Conservation (phyloP, 768 basidiomycete species). For the Hysterangium stoloniferum region DNA sequence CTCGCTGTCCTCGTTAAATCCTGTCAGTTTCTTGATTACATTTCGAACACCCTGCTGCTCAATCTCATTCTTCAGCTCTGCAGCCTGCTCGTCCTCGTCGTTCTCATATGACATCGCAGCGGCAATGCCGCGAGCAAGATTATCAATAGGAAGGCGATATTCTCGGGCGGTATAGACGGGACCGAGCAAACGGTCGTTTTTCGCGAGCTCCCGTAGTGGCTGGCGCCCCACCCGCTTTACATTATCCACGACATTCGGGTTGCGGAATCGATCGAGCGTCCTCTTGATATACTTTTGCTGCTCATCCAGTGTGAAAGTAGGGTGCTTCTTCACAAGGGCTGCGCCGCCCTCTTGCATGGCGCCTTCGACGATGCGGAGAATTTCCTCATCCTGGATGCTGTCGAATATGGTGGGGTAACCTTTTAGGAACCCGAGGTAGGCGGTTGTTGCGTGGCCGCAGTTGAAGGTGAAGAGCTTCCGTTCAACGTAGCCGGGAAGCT, state of each 20-base stretch:
- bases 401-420: constrained; percentile 25
- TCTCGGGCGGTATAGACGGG: constrained; percentile 29
- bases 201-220: constrained; percentile 32
- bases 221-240: constrained; percentile 31
- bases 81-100: constrained; percentile 28
- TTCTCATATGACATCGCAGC: constrained; percentile 28
- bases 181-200: constrained; percentile 29
- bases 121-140: constrained; percentile 28
- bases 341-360: constrained; percentile 32
- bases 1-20: constrained; percentile 18
- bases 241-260: constrained; percentile 29
- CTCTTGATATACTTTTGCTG: constrained; percentile 27
- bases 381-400: constrained; percentile 25
- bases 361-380: constrained; percentile 22
- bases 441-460: constrained; percentile 32
- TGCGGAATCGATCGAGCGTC: constrained; percentile 27
- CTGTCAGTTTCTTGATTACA: constrained; percentile 24
- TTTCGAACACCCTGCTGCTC: constrained; percentile 22
- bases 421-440: constrained; percentile 31
- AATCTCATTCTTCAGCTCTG: constrained; percentile 24
- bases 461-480: constrained; percentile 38
- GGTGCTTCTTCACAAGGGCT: constrained; percentile 27
- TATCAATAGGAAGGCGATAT: constrained; percentile 23
- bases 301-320: constrained; percentile 17
- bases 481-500: constrained; percentile 31